phyloP scores from a whole-genome alignment of 1,284 basidiomycete genomes.

The Chiua sp. region DNA sequence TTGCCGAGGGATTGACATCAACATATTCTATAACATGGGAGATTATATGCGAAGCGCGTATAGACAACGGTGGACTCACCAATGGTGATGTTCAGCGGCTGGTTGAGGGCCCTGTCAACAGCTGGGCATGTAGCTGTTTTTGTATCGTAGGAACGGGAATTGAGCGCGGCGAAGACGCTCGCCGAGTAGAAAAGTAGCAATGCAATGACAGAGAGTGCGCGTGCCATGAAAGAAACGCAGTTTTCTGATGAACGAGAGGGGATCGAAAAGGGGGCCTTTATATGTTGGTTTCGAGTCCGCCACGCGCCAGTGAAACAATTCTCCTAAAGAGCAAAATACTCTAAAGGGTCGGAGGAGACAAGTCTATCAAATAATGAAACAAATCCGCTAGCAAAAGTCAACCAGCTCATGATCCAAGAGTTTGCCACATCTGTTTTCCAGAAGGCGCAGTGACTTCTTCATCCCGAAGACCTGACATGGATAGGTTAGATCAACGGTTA shows the following conservation, averaged over 20 bases:
- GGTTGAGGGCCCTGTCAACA: constrained; percentile 38
- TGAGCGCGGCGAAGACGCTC: constrained; percentile 33
- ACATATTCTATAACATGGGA: constrained; percentile 57
- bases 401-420: too few species aligned
- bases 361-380: not conserved
- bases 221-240: not conserved
- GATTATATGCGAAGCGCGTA: not conserved
- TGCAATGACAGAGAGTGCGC: not conserved
- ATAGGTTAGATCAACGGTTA: too few species aligned
- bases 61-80: constrained; percentile 32
- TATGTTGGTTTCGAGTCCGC: not conserved
- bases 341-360: not conserved
- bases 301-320: not conserved
- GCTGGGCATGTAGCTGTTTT: constrained; percentile 44
- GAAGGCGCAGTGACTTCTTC: too few species aligned
- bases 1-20: constrained; percentile 59
- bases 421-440: too few species aligned
- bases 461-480: too few species aligned
- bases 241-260: not conserved
- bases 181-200: not conserved
- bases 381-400: not conserved
- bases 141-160: constrained; percentile 44
- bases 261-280: not conserved
- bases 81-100: constrained; percentile 42
- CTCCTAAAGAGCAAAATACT: not conserved